These are phyloP conservation scores for Triticum urartu DNA, from an alignment of 176 grass and related monocot genomes.

Conservation along the genomic window DNA sequence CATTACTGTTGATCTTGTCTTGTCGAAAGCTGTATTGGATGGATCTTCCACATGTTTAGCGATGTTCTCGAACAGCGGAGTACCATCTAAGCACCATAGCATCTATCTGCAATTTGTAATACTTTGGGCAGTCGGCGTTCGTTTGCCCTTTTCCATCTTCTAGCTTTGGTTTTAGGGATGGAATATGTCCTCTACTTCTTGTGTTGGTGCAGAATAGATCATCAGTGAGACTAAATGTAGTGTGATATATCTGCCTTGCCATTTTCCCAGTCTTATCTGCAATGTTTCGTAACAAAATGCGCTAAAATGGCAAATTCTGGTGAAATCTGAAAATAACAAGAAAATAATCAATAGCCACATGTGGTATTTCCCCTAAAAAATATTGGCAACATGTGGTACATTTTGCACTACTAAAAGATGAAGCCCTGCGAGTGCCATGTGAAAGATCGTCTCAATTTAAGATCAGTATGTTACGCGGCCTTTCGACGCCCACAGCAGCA, in stretches of 20 bases:
- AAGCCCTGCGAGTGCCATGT: background rate
- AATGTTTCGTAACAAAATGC: background rate
- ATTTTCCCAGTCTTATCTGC: background rate
- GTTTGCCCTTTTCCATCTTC: background rate
- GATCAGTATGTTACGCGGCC: constrained; percentile 36
- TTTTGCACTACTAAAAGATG: background rate
- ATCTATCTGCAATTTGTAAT: background rate
- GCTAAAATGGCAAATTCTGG: background rate
- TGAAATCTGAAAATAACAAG: background rate
- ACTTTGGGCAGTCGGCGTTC: background rate
- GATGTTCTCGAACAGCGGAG: background rate
- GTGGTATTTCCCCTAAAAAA: background rate
- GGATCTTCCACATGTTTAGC: too few species aligned
- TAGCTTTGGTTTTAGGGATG: background rate
- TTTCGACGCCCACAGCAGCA: constrained; percentile 31
- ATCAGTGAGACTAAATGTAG: background rate
- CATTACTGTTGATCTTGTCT: background rate
- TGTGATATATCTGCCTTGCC: background rate
- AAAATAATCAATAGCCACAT: background rate
- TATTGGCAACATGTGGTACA: background rate
- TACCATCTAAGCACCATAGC: background rate
- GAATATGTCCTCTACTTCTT: background rate
- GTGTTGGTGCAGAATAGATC: background rate
- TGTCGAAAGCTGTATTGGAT: background rate
- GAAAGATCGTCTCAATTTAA: constrained; percentile 2